These are phyloP conservation scores for Aspergillus flavus DNA, from an alignment of 2,329 filamentous ascomycete genomes.

Conservation along the genomic window DNA sequence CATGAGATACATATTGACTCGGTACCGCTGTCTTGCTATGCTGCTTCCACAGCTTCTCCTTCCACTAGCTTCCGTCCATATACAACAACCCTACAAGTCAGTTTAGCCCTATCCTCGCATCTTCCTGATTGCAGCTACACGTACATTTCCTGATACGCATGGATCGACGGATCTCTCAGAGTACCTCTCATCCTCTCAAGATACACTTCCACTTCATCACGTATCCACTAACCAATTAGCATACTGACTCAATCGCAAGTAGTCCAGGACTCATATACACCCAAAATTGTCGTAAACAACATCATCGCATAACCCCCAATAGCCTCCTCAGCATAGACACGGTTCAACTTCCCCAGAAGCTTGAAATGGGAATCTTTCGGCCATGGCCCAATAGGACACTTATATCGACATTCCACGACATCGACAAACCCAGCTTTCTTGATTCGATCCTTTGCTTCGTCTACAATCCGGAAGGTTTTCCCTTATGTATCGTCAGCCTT, in stretches of 20 bases:
- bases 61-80: not conserved
- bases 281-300: not conserved
- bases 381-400: not conserved
- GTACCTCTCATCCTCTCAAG: conserved; percentile 3
- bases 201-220: conserved; percentile 9
- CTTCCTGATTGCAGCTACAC: not conserved
- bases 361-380: not conserved
- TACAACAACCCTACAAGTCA: not conserved
- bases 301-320: conserved; percentile 4
- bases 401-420: conserved; percentile 16
- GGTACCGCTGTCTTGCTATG: no score
- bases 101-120: not conserved
- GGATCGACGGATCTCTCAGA: conserved; percentile 5
- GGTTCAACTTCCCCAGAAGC: not conserved
- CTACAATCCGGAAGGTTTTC: conserved; percentile 33
- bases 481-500: conserved; percentile 17
- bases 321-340: not conserved
- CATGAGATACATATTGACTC: no score
- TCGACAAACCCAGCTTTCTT: conserved; percentile 27
- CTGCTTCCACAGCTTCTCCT: not conserved
- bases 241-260: not conserved
- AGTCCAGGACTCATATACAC: not conserved
- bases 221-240: not conserved
- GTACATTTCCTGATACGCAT: conserved; percentile 14
- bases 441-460: conserved; percentile 16